phyloP scores from a whole-genome alignment of 1,139 yeast genomes.

The Kodamaea sp. region DNA sequence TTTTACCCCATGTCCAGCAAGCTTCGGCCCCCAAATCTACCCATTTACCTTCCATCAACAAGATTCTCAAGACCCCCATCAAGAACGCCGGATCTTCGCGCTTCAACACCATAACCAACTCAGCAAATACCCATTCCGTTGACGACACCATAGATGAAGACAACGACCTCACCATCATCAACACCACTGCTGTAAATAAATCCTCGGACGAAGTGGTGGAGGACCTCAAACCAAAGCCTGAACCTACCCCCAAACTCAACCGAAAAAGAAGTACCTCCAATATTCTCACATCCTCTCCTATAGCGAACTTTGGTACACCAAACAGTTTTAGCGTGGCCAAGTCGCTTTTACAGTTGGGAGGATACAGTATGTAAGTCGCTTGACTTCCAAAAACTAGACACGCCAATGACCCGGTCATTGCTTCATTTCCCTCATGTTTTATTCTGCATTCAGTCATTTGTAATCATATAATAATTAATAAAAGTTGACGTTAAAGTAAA shows the following conservation, averaged over 20 bases:
- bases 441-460: too few relatives aligned
- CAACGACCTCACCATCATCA: conserved; percentile 21
- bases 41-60: conserved; percentile 42
- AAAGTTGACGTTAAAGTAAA: too few relatives aligned
- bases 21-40: conserved; percentile 4
- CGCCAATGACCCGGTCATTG: too few relatives aligned
- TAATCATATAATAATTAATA: too few relatives aligned
- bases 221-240: neutral
- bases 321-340: conserved; percentile 51
- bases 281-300: conserved; percentile 31
- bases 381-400: too few relatives aligned
- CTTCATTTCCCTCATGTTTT: conserved; percentile 1
- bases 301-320: conserved; percentile 47
- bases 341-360: conserved; percentile 48
- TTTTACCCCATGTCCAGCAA: conserved; percentile 8
- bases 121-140: conserved; percentile 16
- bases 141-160: conserved; percentile 42
- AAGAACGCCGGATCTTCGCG: conserved; percentile 33
- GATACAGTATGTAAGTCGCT: conserved; percentile 7
- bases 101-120: conserved; percentile 6
- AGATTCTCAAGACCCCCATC: conserved; percentile 49
- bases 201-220: neutral
- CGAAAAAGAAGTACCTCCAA: conserved; percentile 5
- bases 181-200: conserved; percentile 14
- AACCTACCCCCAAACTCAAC: conserved; percentile 3